These are phyloP conservation scores for Gremmenia infestans DNA, from an alignment of 2,329 filamentous ascomycete genomes.

Conservation along the genomic window DNA sequence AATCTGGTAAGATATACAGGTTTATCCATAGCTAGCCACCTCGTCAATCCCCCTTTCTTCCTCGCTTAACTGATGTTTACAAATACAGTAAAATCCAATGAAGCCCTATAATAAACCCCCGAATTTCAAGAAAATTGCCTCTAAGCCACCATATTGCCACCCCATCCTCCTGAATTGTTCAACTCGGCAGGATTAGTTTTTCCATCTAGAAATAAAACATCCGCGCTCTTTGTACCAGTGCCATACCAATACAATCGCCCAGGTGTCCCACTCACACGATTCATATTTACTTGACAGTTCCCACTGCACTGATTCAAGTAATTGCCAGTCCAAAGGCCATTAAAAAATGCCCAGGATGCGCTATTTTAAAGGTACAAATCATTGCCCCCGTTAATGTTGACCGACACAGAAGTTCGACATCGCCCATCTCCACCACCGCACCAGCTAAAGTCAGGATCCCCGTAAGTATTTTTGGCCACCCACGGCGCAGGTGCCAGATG, in stretches of 20 bases:
- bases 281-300: background rate
- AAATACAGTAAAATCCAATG: too few species aligned
- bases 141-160: too few species aligned
- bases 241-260: background rate
- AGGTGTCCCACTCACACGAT: background rate
- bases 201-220: background rate
- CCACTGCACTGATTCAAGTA: background rate
- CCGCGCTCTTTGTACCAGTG: background rate
- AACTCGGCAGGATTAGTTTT: background rate
- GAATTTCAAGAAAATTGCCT: too few species aligned
- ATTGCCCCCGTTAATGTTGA: background rate
- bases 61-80: too few species aligned
- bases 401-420: background rate
- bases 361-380: background rate
- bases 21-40: too few species aligned
- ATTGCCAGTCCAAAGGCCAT: background rate
- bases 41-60: too few species aligned
- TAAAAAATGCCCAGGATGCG: background rate
- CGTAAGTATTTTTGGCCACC: conserved; percentile 24
- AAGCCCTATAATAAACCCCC: too few species aligned
- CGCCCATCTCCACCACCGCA: conserved; percentile 10
- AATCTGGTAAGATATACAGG: too few species aligned
- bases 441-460: conserved; percentile 30
- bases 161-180: background rate
- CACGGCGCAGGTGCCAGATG: conserved; percentile 37